Evolutionary conservation across 1,139 yeast species (phyloP).

Genomic region (Blastobotrys apis): DNA sequence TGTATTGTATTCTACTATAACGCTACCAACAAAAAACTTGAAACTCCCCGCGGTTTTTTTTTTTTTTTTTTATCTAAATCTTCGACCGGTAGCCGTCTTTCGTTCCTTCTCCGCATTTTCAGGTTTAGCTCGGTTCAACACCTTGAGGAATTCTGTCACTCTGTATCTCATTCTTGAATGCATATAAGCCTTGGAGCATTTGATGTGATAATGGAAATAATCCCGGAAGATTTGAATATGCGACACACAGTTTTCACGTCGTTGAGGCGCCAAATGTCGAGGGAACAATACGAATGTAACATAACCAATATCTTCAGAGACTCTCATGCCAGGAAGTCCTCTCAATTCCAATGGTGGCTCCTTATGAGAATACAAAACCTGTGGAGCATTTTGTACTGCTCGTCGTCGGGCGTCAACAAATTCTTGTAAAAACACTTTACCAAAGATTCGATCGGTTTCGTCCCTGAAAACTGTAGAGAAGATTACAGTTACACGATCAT

Average conservation of each 20-base stretch:
- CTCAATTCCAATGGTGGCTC: conserved; percentile 93
- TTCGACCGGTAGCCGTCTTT: conserved; percentile 80
- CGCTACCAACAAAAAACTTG: not conserved
- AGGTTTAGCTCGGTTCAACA: conserved; percentile 93
- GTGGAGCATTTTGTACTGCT: conserved; percentile 97
- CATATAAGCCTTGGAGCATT: conserved; percentile 96
- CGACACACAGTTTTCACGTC: conserved; percentile 78
- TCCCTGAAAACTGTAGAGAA: conserved; percentile 93
- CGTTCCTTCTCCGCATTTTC: conserved; percentile 81
- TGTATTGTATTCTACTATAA: not conserved
- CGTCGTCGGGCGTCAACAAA: conserved; percentile 96
- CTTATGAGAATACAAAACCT: conserved; percentile 81
- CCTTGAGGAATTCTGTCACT: conserved; percentile 89
- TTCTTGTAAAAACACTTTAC: conserved; percentile 93
- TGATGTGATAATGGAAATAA: conserved; percentile 96
- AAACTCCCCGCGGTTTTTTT: not conserved
- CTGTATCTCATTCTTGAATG: conserved; percentile 98
- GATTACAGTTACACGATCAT: conserved; percentile 93
- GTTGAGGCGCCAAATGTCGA: conserved; percentile 67
- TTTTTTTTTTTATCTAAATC: conserved; percentile 44
- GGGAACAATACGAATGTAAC: conserved; percentile 53
- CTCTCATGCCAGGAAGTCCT: conserved; percentile 34
- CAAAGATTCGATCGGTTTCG: conserved; percentile 93
- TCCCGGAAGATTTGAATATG: conserved; percentile 91
- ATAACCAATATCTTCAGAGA: conserved; percentile 38